Conservation (phyloP, 208 protist species). For the Trypanosomatidae sp. region DNA sequence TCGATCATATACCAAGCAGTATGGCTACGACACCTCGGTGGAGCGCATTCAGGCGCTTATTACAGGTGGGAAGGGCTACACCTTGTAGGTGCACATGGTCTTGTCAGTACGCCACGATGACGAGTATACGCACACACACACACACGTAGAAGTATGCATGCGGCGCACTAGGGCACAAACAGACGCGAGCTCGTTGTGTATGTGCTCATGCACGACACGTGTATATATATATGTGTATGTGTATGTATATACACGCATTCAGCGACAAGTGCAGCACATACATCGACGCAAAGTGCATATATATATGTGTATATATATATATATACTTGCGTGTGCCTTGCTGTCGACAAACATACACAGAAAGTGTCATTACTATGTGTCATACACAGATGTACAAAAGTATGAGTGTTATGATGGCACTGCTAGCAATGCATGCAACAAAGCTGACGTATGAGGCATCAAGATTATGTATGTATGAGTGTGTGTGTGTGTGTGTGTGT, state of each 20-base stretch:
- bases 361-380: conserved; percentile 80
- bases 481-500: no score
- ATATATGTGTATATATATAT: conserved; percentile 2
- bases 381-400: conserved; percentile 81
- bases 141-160: background rate
- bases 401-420: conserved; percentile 10
- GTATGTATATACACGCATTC: background rate
- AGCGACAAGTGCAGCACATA: background rate
- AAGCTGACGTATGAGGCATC: no score
- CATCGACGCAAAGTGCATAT: conserved; percentile 1
- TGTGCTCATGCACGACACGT: background rate
- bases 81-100: background rate
- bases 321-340: conserved; percentile 18
- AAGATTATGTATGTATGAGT: no score
- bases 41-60: conserved; percentile 13
- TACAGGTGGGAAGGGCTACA: background rate
- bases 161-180: background rate
- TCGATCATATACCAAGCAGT: conserved; percentile 10
- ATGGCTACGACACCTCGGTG: conserved; percentile 14
- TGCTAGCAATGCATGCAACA: background rate
- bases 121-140: no score
- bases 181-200: no score
- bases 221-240: background rate
- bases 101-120: no score
- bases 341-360: conserved; percentile 78